phyloP scores from a whole-genome alignment of 169 alveolate genomes.

The Neospora caninum region DNA sequence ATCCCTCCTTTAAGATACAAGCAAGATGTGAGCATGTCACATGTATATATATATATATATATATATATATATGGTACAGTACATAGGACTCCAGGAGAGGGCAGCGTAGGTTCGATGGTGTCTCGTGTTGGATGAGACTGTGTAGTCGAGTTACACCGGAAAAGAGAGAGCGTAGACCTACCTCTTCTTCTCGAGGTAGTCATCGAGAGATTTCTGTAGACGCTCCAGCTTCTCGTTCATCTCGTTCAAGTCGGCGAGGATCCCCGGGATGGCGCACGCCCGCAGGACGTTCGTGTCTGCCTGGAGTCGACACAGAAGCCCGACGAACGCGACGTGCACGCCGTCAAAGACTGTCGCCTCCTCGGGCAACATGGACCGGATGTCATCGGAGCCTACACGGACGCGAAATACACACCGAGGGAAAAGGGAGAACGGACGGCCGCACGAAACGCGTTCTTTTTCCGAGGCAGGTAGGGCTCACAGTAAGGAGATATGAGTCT shows the following conservation, averaged over 20 bases:
- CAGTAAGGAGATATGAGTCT: too few species aligned
- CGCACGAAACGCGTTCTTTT: too few species aligned
- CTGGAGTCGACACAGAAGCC: slow-evolving; percentile 35
- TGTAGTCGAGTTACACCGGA: too few species aligned
- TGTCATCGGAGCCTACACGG: slow-evolving; percentile 75
- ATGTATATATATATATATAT: too few species aligned
- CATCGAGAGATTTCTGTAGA: slow-evolving; percentile 92
- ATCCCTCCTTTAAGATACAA: too few species aligned
- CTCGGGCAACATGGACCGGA: slow-evolving; percentile 75
- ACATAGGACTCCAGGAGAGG: too few species aligned
- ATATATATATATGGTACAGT: too few species aligned
- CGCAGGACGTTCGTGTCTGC: slow-evolving; percentile 58
- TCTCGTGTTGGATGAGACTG: too few species aligned
- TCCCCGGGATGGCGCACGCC: slow-evolving; percentile 63
- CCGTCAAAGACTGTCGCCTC: slow-evolving; percentile 73
- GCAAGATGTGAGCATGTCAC: too few species aligned
- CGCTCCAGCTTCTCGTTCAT: slow-evolving; percentile 81
- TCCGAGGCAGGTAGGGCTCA: too few species aligned
- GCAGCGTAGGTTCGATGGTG: too few species aligned
- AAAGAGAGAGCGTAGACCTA: not conserved
- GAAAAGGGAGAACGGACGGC: not conserved
- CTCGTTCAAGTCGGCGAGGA: slow-evolving; percentile 49
- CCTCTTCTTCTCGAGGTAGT: slow-evolving; percentile 92
- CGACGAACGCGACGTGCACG: slow-evolving; percentile 57
- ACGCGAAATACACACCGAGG: not conserved